Base-by-base conservation (phyloP, 1,284 basidiomycete species). In the Moniliophthora roreri region DNA sequence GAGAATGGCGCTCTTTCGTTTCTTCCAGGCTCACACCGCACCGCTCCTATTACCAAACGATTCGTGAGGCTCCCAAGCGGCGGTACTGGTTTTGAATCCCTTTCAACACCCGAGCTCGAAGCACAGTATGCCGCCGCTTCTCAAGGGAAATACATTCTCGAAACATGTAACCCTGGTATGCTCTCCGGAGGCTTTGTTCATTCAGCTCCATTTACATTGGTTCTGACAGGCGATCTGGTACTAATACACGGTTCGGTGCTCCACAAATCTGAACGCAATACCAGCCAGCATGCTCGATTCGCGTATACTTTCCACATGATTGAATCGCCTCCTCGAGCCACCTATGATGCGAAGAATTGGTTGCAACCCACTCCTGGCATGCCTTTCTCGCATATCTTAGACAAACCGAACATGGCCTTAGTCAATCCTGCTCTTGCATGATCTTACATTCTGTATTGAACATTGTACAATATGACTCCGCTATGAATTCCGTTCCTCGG, bases 291-390 rank as follows among this genome's bases (percentile, higher is more conserved):
- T 63, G 93, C 91, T 1, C 82, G 95, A 16, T 92, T 91, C 63
- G 93, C 93, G 35, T 97, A 96, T 67, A 96, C 94, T 1, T 97
- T 97, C 71, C 95, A 97, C 65, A 95, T 91, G 88, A 85, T 92
- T 42, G 90, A 92, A 51, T 81, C 83, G 0, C 71, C 81, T 7
- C 81, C 84, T 0, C 66, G 81, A 60, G 87, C 84, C 1, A 62
- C 64, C 45, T 92, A 91, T 57, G 89, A 92, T 55, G 77, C 81
- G 59, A 88, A 87, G 77, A 93, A 93, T 66, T 94, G 92, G 93
- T 74, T 96, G 54, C 93, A 97, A 66, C 93, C 94, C 0, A 93
- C 91, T 0, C 61, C 73, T 9, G 79, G 75, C 20, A 87, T 90
- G 84, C 91, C 92, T 0, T 96, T 96, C 70, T 81, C 87, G 15